Base-by-base conservation (phyloP, 495 filamentous ascomycete species). In the Hyaloscypha finlandica region DNA sequence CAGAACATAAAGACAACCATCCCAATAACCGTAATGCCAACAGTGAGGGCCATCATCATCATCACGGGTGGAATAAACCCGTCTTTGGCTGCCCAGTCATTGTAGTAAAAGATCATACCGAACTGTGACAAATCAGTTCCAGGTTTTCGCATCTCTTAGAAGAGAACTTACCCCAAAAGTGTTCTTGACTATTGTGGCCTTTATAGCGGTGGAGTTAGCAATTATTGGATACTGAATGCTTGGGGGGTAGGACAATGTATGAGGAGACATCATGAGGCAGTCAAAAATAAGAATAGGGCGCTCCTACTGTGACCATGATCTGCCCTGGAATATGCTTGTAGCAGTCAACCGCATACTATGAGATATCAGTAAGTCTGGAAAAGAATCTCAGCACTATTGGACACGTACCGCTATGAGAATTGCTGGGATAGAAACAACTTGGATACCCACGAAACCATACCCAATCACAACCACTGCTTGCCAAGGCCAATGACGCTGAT, bases 401-500 rank as follows among this genome's bases (percentile, higher is more conserved):
- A 29, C 4, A 60, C 60, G 51, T 64, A 64, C 66, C 4, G 67
- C 31, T 22, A 65, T 69, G n/a, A 78, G 74, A 20, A 85, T 77
- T 51, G 20, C 73, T 72, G 87, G 86, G 11, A 90, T 73, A 0
- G 85, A 82, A 8, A 85, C 79, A 37, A 87, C 84, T 81, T 85
- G 29, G 79, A 84, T 19, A 71, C 80, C 70, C 81, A 82, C 6
- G 77, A 78, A 66, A 79, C 81, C 16, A 79, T 76, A 70, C 12
- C 71, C 82, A 68, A 84, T 71, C 52, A 84, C 78, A 16, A 83
- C 78, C 56, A 83, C 65, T 20, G 61, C 66, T 37, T 67, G 71
- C 85, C 86, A 88, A 16, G 78, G 74, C 84, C 84, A 87, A 59
- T 80, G 71, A 52, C 84, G 71, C 70, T 88, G 68, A 67, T 88